These are phyloP conservation scores for Penicillium egyptiacum DNA, from an alignment of 495 filamentous ascomycete species.

Conservation along the genomic window DNA sequence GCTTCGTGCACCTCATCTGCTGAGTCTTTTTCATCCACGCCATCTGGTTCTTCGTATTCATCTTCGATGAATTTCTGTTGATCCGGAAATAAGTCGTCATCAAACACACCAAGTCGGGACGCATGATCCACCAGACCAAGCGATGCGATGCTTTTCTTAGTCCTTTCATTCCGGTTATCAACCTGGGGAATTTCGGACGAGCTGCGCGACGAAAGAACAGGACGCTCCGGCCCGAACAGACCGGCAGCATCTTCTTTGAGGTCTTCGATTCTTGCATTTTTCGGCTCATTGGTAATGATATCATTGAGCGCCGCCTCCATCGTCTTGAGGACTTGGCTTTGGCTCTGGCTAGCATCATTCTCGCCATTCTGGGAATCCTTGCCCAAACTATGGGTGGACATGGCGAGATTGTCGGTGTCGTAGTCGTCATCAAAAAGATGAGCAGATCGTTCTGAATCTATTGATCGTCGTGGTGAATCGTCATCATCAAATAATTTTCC, in stretches of 20 bases:
- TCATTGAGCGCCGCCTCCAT: slow-evolving; percentile 94
- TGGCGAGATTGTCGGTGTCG: slow-evolving; percentile 61
- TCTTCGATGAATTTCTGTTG: slow-evolving; percentile 85
- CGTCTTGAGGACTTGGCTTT: slow-evolving; percentile 72
- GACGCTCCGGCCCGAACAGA: slow-evolving; percentile 45
- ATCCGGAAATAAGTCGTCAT: slow-evolving; percentile 91
- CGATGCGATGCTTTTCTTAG: slow-evolving; percentile 84
- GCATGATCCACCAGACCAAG: slow-evolving; percentile 82
- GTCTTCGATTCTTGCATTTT: slow-evolving; percentile 64
- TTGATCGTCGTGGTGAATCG: slow-evolving; percentile 51
- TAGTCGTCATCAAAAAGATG: slow-evolving; percentile 66
- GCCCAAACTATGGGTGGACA: slow-evolving; percentile 58
- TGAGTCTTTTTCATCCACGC: slow-evolving; percentile 55
- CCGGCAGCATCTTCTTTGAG: slow-evolving; percentile 46
- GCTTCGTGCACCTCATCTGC: slow-evolving; percentile 92
- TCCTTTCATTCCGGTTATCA: slow-evolving; percentile 50
- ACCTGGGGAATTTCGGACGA: slow-evolving; percentile 54
- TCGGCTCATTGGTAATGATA: slow-evolving; percentile 80
- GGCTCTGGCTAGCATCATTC: slow-evolving; percentile 44
- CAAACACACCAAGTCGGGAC: slow-evolving; percentile 83
- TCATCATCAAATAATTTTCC: slow-evolving; percentile 48
- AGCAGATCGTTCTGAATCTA: slow-evolving; percentile 55
- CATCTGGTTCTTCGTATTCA: slow-evolving; percentile 73
- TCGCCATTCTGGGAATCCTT: slow-evolving; percentile 52
- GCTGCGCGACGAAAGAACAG: slow-evolving; percentile 51